Percentiles rank a stretch among this genome's conserved stretches.
These are phyloP conservation scores for Naganishia friedmannii DNA, from an alignment of 768 basidiomycete species.

Conservation along the genomic window DNA sequence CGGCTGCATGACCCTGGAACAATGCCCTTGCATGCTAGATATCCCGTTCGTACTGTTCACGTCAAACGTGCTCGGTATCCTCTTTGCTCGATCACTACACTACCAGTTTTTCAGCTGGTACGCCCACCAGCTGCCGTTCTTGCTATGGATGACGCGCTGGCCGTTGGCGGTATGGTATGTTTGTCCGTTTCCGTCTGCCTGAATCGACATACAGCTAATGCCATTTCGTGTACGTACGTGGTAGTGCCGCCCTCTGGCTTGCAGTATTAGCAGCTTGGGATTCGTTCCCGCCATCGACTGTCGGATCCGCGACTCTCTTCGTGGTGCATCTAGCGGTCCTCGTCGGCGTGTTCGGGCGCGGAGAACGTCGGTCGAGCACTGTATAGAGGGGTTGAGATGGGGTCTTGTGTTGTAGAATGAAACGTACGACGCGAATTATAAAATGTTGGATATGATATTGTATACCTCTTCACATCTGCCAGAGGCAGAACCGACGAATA, in stretches of 20 bases:
- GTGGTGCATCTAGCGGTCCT: conserved; percentile 59
- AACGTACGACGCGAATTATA: too few species aligned
- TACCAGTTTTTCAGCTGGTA: conserved; percentile 99
- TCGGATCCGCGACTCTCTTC: conserved; percentile 64
- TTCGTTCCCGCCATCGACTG: conserved; percentile 71
- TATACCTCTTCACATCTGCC: too few species aligned
- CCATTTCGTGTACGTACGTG: background rate
- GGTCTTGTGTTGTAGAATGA: too few species aligned
- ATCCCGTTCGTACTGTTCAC: conserved; percentile 79
- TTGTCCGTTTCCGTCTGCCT: conserved; percentile 29
- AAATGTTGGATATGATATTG: too few species aligned
- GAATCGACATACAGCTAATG: conserved; percentile 21
- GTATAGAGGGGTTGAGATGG: too few species aligned
- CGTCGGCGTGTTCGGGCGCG: conserved; percentile 25
- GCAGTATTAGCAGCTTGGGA: conserved; percentile 85
- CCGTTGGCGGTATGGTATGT: conserved; percentile 65
- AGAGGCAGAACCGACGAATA: background rate
- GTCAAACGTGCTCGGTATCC: conserved; percentile 83
- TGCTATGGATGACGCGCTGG: conserved; percentile 69
- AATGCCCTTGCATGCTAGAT: conserved; percentile 57
- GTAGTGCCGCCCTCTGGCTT: conserved; percentile 62
- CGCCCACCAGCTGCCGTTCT: conserved; percentile 79
- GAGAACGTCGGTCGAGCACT: conserved; percentile 1
- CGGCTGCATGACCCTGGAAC: background rate
- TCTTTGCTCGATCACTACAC: conserved; percentile 89